Percentiles rank a stretch among this genome's conserved stretches.
Conservation (phyloP, 2,329 filamentous ascomycete genomes). For the Fusarium circinatum region DNA sequence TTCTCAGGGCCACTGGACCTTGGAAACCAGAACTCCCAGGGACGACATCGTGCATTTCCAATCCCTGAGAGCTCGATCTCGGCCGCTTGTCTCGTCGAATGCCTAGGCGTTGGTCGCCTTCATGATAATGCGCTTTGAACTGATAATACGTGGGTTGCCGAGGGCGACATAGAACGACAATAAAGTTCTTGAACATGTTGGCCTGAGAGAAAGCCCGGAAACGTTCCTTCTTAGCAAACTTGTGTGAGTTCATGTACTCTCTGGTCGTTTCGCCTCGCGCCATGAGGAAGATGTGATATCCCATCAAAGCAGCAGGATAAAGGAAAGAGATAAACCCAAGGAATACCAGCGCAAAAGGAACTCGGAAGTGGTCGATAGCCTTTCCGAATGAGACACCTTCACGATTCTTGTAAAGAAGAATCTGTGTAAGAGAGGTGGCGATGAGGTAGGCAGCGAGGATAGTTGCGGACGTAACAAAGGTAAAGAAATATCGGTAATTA, state of each 20-base stretch:
- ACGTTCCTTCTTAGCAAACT: constrained; percentile 90
- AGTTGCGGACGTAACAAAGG: constrained; percentile 84
- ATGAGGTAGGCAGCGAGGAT: constrained; percentile 81
- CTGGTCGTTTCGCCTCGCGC: constrained; percentile 92
- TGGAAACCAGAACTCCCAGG: constrained; percentile 61
- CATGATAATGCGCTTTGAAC: constrained; percentile 80
- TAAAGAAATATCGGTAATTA: constrained; percentile 98
- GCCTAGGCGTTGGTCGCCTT: constrained; percentile 87
- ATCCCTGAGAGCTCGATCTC: constrained; percentile 71
- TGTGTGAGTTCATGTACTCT: constrained; percentile 95
- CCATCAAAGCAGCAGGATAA: constrained; percentile 85
- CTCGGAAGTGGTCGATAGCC: constrained; percentile 76
- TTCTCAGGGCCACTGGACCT: constrained; percentile 61
- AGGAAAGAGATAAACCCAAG: constrained; percentile 79
- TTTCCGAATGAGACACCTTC: constrained; percentile 73
- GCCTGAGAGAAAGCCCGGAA: constrained; percentile 91
- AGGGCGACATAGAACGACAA: constrained; percentile 83
- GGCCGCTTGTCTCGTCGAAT: constrained; percentile 50
- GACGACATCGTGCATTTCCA: constrained; percentile 79
- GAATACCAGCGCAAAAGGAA: constrained; percentile 89
- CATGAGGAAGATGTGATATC: constrained; percentile 93
- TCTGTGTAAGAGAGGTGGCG: constrained; percentile 81
- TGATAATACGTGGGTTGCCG: constrained; percentile 87
- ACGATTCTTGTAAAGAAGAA: constrained; percentile 75
- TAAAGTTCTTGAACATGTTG: constrained; percentile 79